These are phyloP conservation scores for Alternaria hordeiaustralica DNA, from an alignment of 2,329 filamentous ascomycete species.

Conservation along the genomic window DNA sequence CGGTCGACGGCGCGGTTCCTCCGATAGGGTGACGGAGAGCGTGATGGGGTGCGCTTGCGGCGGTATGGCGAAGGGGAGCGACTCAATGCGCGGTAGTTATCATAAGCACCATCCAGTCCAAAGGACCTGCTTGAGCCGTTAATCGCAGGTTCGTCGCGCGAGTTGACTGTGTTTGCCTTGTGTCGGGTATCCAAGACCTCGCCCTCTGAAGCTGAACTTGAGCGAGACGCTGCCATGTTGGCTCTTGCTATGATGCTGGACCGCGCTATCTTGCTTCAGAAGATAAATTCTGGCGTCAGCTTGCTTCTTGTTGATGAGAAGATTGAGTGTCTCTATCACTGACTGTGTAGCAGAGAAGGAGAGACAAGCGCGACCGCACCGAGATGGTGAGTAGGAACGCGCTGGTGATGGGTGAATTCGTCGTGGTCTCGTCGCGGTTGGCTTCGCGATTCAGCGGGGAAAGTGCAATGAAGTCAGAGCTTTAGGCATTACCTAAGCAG, in stretches of 20 bases:
- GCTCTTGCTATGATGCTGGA: conserved; percentile 6
- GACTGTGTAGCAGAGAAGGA: conserved; percentile 42
- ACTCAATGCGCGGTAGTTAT: conserved; percentile 33
- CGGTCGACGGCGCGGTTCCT: conserved; percentile 27
- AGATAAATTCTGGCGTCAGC: conserved; percentile 36
- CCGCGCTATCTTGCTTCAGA: conserved; percentile 13
- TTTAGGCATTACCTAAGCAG: conserved; percentile 5
- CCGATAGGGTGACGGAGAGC: conserved; percentile 39
- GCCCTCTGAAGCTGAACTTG: conserved; percentile 40
- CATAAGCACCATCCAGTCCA: conserved; percentile 36
- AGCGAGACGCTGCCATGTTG: conserved; percentile 33
- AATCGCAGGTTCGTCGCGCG: conserved; percentile 39
- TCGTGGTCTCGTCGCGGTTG: conserved; percentile 19
- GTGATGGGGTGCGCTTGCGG: conserved; percentile 30
- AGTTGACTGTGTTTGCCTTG: conserved; percentile 46
- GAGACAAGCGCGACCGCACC: conserved; percentile 20
- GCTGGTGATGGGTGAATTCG: conserved; percentile 15
- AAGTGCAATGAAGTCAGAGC: conserved; percentile 16
- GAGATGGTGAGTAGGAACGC: conserved; percentile 3
- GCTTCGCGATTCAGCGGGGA: conserved; percentile 16
- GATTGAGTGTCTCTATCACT: conserved; percentile 45
- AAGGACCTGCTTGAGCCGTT: conserved; percentile 43
- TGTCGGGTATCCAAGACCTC: conserved; percentile 35
- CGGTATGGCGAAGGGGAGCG: conserved; percentile 44
- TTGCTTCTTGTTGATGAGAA: conserved; percentile 34